A percentile compares a stretch with the other conserved stretches of the same genome.
Conservation (phyloP, 140 eudicot genomes). For the Bidens hawaiensis region DNA sequence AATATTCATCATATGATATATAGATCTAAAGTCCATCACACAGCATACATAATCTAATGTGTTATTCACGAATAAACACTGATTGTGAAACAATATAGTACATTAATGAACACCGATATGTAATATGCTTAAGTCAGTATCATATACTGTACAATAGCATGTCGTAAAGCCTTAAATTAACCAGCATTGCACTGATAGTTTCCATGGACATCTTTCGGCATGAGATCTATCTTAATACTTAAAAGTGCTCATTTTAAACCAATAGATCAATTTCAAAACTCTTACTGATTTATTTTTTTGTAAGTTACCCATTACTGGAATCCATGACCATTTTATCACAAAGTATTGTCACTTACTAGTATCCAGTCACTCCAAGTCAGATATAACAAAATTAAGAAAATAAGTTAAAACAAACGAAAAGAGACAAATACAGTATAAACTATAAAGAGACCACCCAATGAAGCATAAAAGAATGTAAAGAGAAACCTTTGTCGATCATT, state of each 20-base stretch:
- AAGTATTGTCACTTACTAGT: neutral
- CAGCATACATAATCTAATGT: neutral
- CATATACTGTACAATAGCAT: neutral
- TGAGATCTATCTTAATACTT: neutral
- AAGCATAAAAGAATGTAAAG: neutral
- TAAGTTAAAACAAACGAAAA: too few relatives aligned
- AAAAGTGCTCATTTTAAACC: neutral
- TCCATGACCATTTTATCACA: neutral
- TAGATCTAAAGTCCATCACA: too few relatives aligned
- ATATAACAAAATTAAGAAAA: neutral
- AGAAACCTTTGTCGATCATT: slow-evolving; percentile 72
- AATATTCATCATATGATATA: neutral
- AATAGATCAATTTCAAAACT: neutral
- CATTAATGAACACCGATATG: neutral
- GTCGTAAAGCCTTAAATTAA: neutral
- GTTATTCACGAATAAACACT: neutral
- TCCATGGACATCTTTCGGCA: neutral
- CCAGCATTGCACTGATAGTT: neutral
- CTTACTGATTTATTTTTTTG: neutral
- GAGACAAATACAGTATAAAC: too few relatives aligned
- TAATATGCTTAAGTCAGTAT: neutral
- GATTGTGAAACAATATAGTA: neutral
- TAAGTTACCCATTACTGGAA: neutral
- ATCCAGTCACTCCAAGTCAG: neutral
- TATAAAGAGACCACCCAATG: neutral